Evolutionary conservation across 2,329 filamentous ascomycete genomes (phyloP).

Genomic region (Hypomyces rosellus): DNA sequence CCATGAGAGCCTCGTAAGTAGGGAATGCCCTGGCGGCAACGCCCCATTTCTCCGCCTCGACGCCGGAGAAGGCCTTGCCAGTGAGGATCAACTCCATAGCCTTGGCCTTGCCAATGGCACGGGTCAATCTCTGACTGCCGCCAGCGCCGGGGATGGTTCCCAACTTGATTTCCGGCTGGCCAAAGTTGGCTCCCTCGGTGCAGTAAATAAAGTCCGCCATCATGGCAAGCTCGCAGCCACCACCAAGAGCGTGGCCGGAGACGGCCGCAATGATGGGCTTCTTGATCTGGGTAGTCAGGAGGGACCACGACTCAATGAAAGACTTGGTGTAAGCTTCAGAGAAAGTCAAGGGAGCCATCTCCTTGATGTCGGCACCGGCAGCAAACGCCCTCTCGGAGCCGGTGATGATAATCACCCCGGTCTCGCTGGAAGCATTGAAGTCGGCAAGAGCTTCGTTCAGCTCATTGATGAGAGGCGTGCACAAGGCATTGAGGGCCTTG

Average conservation of each 20-base stretch:
- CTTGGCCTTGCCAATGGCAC: slow-evolving; percentile 73
- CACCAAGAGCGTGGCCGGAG: slow-evolving; percentile 88
- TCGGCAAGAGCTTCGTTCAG: slow-evolving; percentile 71
- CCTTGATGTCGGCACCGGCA: slow-evolving; percentile 96
- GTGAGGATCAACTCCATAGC: slow-evolving; percentile 92
- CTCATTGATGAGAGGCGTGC: slow-evolving; percentile 82
- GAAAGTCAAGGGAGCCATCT: slow-evolving; percentile 93
- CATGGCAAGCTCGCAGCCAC: slow-evolving; percentile 92
- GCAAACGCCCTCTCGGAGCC: slow-evolving; percentile 88
- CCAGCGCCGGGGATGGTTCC: slow-evolving; percentile 89
- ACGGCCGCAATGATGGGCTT: slow-evolving; percentile 94
- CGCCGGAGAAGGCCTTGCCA: slow-evolving; percentile 74
- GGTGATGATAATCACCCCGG: slow-evolving; percentile 76
- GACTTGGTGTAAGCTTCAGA: slow-evolving; percentile 78
- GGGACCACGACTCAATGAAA: slow-evolving; percentile 94
- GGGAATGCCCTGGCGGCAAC: slow-evolving; percentile 78
- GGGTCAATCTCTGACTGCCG: slow-evolving; percentile 81
- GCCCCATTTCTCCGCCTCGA: slow-evolving; percentile 84
- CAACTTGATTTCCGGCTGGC: slow-evolving; percentile 94
- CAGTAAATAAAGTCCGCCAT: slow-evolving; percentile 97
- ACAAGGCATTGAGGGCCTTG: slow-evolving; percentile 91
- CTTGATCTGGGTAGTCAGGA: slow-evolving; percentile 75
- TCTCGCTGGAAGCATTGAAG: slow-evolving; percentile 63
- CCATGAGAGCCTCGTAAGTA: slow-evolving; percentile 73
- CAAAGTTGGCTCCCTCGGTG: slow-evolving; percentile 79